Percentiles rank a stretch among this genome's conserved stretches.
Evolutionary conservation across 2,329 filamentous ascomycete genomes (phyloP).

Genomic region (Exophiala sideris): DNA sequence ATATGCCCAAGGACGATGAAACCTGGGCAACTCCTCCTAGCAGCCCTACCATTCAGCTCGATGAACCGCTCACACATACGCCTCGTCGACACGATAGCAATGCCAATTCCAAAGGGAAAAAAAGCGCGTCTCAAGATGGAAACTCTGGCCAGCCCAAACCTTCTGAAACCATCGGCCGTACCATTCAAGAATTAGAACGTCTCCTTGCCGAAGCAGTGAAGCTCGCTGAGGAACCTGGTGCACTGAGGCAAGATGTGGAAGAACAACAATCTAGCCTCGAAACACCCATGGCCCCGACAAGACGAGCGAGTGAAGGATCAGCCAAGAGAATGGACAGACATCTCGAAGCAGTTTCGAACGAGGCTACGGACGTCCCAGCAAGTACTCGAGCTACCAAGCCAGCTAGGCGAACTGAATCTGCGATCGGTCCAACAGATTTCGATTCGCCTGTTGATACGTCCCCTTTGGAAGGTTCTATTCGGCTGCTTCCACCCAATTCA

Average conservation of each 20-base stretch:
- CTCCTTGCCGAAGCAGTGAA: slow-evolving; percentile 37
- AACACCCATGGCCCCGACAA: background rate
- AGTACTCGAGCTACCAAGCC: background rate
- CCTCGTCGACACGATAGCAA: no score
- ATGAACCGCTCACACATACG: no score
- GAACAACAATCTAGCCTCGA: background rate
- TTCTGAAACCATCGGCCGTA: slow-evolving; percentile 32
- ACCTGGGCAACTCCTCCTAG: no score
- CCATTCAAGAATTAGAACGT: slow-evolving; percentile 36
- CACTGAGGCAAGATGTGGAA: background rate
- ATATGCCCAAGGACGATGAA: background rate
- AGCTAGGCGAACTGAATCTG: no score
- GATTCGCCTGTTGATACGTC: no score
- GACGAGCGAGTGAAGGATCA: background rate
- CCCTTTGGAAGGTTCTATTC: no score
- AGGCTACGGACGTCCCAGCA: background rate
- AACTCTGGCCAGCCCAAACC: slow-evolving; percentile 5
- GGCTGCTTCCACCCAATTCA: no score
- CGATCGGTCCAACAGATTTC: no score
- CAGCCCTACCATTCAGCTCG: no score
- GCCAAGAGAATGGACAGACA: background rate
- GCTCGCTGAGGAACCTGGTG: slow-evolving; percentile 31
- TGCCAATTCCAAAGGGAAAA: no score
- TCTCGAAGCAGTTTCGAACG: background rate
- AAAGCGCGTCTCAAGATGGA: background rate